Base-by-base conservation (phyloP, 495 filamentous ascomycete genomes). In the Astrothelium subdiscretum region DNA sequence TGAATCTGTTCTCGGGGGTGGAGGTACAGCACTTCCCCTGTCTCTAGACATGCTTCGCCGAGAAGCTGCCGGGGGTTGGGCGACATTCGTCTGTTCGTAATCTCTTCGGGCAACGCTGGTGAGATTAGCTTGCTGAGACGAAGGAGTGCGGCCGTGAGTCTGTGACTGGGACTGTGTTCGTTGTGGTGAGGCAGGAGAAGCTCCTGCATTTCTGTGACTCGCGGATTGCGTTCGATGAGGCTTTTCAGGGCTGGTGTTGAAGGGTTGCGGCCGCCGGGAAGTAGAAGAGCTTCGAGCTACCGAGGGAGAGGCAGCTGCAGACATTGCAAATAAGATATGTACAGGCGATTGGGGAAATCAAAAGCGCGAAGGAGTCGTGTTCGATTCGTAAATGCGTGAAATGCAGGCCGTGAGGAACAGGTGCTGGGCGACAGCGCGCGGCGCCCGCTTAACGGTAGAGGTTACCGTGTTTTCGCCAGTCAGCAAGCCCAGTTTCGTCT, bases 201-300 rank as follows among this genome's bases (percentile, higher is more conserved):
- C 32, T 62, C 65, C 70, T 72, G 66, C 68, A 63, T 76, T 74
- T 66, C 80, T 76, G 59, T 76, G 71, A 26, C 78, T 75, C 61
- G 80, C 79, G 61, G 81, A 85, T 67, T 79, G 75, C 57, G 83
- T 75, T 61, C 84, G 77, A 68, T 84, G 82, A 27, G 78, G 68
- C 48, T 54, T 54, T 29, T 54, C 48, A 11, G 48, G 48, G 5
- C 11, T 15, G 51, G 77, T 70, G 59, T 75, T 68, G 61, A 70
- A 70, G 63, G 73, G 65, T 43, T 78, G 72, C 29, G 77, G 78
- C 62, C 70, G 68, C 42, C 77, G 78, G 65, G 81, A 82, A 32
- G 80, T 79, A n/a, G 81, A 83, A 59, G 79, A 73, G 67, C 79
- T 80, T 68, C 82, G 80, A 63, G 78, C 74, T 31, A 80, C 73